Percentiles rank a stretch among this genome's conserved stretches.
phyloP scores from a whole-genome alignment of 495 filamentous ascomycete genomes.

The Talaromyces proteolyticus region DNA sequence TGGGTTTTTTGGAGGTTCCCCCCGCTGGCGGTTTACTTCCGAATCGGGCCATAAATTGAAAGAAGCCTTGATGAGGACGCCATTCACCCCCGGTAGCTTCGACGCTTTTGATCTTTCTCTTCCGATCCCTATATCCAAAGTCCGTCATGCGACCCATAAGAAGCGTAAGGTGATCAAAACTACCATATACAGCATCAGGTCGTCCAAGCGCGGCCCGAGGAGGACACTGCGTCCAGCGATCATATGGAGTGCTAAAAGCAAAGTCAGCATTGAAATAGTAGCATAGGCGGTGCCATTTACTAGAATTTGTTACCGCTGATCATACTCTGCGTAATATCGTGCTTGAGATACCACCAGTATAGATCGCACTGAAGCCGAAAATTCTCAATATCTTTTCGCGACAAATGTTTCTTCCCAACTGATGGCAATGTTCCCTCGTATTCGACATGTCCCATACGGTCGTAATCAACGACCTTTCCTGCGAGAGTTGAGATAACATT shows the following conservation, averaged over 20 bases:
- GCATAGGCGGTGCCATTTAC: conserved; percentile 47
- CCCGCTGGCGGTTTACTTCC: conserved; percentile 14
- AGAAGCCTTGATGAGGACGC: conserved; percentile 49
- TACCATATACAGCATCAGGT: conserved; percentile 77
- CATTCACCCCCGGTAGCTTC: conserved; percentile 47
- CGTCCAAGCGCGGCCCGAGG: conserved; percentile 76
- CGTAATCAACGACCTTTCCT: conserved; percentile 39
- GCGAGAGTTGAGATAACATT: conserved; percentile 35
- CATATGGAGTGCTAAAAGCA: conserved; percentile 63
- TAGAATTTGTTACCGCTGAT: conserved; percentile 78
- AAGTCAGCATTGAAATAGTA: background rate
- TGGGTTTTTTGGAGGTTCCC: conserved; percentile 9
- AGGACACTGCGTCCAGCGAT: conserved; percentile 75
- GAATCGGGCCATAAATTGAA: conserved; percentile 37
- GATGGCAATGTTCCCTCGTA: conserved; percentile 8
- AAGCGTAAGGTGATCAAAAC: conserved; percentile 78
- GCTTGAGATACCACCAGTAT: conserved; percentile 95
- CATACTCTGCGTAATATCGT: conserved; percentile 87
- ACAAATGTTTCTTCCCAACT: conserved; percentile 35
- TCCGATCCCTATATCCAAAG: conserved; percentile 73
- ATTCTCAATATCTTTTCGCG: conserved; percentile 66
- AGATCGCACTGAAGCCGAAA: conserved; percentile 81
- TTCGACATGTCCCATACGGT: conserved; percentile 39
- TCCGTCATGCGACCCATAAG: conserved; percentile 76
- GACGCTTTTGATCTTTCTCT: conserved; percentile 60